phyloP scores from a whole-genome alignment of 1,139 yeast species.

The Pichia cactophila region DNA sequence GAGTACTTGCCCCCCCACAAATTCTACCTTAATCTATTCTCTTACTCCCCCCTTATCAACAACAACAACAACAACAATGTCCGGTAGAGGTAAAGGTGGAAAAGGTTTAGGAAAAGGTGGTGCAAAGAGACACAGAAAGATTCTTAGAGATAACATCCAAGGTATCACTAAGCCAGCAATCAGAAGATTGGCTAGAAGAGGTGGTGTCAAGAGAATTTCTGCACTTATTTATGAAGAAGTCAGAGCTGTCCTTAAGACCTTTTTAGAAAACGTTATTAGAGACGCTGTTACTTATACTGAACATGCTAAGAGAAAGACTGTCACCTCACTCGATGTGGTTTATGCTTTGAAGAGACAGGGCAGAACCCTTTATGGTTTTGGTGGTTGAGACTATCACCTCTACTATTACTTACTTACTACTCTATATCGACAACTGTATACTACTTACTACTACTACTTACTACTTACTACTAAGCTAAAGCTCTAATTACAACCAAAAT shows the following conservation, averaged over 20 bases:
- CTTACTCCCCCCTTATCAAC: conserved; percentile 5
- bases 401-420: background rate
- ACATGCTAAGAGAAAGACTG: conserved; percentile 99
- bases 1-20: no score
- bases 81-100: conserved; percentile 99
- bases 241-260: conserved; percentile 91
- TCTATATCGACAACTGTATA: background rate
- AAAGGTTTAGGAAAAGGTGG: conserved; percentile 99
- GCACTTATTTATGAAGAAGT: conserved; percentile 98
- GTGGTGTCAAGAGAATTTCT: conserved; percentile 99
- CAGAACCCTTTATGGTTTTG: conserved; percentile 99
- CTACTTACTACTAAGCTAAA: no score
- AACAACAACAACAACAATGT: conserved; percentile 42
- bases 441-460: no score
- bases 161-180: conserved; percentile 99
- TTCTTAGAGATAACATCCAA: conserved; percentile 98
- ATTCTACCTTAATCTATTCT: background rate
- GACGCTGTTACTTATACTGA: conserved; percentile 99
- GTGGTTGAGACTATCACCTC: conserved; percentile 50
- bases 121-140: conserved; percentile 99
- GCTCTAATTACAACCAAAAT: no score
- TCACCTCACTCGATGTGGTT: conserved; percentile 96
- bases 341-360: conserved; percentile 99
- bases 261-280: conserved; percentile 95
- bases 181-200: conserved; percentile 99